Conservation (phyloP, 345 rosid species). For the Anacardium occidentale region DNA sequence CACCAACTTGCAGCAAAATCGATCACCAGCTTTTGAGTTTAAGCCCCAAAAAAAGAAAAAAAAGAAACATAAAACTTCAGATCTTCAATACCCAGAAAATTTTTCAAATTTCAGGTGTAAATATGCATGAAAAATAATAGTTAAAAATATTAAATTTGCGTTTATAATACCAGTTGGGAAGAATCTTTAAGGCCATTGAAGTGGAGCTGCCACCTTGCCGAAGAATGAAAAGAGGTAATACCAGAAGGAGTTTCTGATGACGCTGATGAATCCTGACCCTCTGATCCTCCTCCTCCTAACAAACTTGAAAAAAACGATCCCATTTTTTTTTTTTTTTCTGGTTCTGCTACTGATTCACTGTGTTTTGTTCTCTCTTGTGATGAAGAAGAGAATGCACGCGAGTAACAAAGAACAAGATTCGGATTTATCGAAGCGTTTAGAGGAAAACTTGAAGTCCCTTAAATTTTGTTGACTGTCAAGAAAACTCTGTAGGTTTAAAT, state of each 20-base stretch:
- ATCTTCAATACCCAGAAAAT: conserved; percentile 5
- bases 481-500: too few relatives aligned
- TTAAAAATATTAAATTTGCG: background rate
- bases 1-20: conserved; percentile 91
- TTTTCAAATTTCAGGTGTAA: background rate
- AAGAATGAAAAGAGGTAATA: conserved; percentile 54
- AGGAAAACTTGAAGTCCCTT: too few relatives aligned
- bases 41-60: background rate
- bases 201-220: conserved; percentile 73
- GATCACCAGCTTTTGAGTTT: conserved; percentile 48
- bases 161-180: conserved; percentile 47
- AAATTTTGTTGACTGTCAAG: too few relatives aligned
- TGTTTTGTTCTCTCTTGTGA: background rate
- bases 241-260: conserved; percentile 37
- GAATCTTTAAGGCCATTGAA: conserved; percentile 59
- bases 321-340: conserved; percentile 29
- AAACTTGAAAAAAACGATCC: conserved; percentile 43
- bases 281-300: conserved; percentile 5
- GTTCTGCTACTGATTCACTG: background rate
- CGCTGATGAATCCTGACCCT: conserved; percentile 13
- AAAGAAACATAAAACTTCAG: background rate
- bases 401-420: too few relatives aligned
- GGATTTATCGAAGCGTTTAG: too few relatives aligned
- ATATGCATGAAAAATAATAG: background rate
- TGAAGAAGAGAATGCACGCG: too few relatives aligned